Evolutionary conservation across 169 alveolate species (phyloP).

Genomic region (Miamiensis avidus): DNA sequence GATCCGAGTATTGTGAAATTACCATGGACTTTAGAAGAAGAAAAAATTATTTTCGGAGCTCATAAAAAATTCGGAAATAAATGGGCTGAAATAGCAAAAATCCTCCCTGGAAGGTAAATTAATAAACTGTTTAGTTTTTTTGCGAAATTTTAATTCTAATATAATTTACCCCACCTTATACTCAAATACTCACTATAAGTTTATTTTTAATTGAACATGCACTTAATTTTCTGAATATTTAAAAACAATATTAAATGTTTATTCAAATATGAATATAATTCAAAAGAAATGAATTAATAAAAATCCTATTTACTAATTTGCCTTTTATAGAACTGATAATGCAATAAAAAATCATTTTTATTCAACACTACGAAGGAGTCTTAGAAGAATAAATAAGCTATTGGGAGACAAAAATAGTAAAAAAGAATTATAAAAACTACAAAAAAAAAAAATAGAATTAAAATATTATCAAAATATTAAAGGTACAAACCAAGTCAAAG

Average conservation of each 20-base stretch:
- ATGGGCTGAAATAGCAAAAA: conserved; percentile 87
- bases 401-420: not conserved
- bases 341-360: conserved; percentile 85
- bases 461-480: not conserved
- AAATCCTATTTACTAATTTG: not conserved
- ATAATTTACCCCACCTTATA: no score
- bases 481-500: conserved; percentile 36
- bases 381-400: not conserved
- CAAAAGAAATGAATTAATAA: no score
- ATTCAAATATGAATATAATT: no score
- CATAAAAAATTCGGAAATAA: conserved; percentile 80
- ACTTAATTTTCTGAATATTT: no score
- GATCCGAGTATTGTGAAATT: conserved; percentile 78
- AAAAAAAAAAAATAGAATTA: no score
- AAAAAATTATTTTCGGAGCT: conserved; percentile 63
- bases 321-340: conserved; percentile 69
- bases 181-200: not conserved
- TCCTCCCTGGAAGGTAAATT: conserved; percentile 67
- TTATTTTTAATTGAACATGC: not conserved
- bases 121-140: not conserved
- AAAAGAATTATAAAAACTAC: no score
- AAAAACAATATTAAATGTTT: no score
- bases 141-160: not conserved
- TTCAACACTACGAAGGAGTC: conserved; percentile 60
- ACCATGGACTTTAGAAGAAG: conserved; percentile 76